Evolutionary conservation across 2,329 filamentous ascomycete genomes (phyloP).

Genomic region (Penicillium sp.): DNA sequence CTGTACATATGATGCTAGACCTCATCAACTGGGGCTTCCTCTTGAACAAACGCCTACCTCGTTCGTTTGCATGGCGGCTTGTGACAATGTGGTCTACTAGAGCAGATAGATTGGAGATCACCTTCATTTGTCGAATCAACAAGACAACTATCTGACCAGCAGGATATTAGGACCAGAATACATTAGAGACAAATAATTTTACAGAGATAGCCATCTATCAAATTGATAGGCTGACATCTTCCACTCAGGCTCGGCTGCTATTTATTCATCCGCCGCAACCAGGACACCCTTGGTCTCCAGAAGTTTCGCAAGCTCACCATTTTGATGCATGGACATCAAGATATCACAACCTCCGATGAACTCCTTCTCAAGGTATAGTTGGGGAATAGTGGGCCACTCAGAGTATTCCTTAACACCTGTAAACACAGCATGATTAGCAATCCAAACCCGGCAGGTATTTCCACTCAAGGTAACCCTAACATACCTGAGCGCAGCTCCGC

Average conservation of each 20-base stretch:
- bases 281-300: constrained; percentile 91
- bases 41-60: not conserved
- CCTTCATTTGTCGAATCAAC: not conserved
- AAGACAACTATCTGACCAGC: constrained; percentile 6
- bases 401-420: constrained; percentile 97
- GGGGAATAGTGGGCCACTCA: constrained; percentile 98
- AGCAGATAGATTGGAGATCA: not conserved
- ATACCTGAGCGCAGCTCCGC: constrained; percentile 76
- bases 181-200: constrained; percentile 11
- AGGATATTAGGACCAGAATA: constrained; percentile 9
- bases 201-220: constrained; percentile 11
- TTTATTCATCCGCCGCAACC: constrained; percentile 54
- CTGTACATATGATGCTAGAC: constrained; percentile 13
- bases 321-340: constrained; percentile 94
- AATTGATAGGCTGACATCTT: constrained; percentile 4
- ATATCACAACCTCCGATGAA: constrained; percentile 99
- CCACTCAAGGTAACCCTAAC: constrained; percentile 17
- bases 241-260: not conserved
- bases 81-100: not conserved
- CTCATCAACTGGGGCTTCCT: constrained; percentile 14
- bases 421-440: not conserved
- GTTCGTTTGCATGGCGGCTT: not conserved
- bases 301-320: constrained; percentile 85
- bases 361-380: constrained; percentile 92
- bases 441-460: not conserved